Base-by-base conservation (phyloP, 306 rosid species). In the Quercus ilex region DNA sequence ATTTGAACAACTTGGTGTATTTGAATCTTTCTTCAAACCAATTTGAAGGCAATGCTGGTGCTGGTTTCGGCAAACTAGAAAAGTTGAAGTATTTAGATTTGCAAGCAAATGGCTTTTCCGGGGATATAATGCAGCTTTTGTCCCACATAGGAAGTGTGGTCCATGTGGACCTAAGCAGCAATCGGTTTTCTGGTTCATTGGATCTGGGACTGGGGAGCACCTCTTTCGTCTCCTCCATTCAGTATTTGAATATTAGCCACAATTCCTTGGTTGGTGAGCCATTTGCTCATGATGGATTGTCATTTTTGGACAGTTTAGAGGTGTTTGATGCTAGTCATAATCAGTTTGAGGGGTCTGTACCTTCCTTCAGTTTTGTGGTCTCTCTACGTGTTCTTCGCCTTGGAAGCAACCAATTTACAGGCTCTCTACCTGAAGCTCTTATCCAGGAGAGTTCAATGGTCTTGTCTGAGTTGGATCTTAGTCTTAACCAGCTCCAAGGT, bases 401-500 rank as follows among this genome's bases (percentile, higher is more conserved):
- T 52, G 84, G 84, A 75, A 79, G 82, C 86, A 92, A 92, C 86
- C 90, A 79, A 74, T 79, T 91, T 73, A 79, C 90, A 2, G 92
- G 96, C 71, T 82, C 89, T 20, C 78, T 92, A 15, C 97, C 94
- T 7, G 89, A 81, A 86, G 86, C 90, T 74, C 71, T 92, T 68
- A 72, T 91, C 85, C 88, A 80, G 71, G 97, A 91, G 75, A 92
- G 90, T 83, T 92, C 97, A 35, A 83, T 81, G 90, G 77, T 91
- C 77, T 85, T 92, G 87, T 86, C 94, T 3, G 97, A 90, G 81
- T 82, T 92, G 74, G 96, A 92, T 87, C 90, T 91, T 60, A 91
- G 96, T 88, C 87, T 81, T 79, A 92, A 91, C 84, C 75, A 85
- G 75, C 91, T 92, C 73, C 86, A 89, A 91, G 96, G 97, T 92